Conservation (phyloP, 345 rosid species). For the Orychophragmus violaceus region DNA sequence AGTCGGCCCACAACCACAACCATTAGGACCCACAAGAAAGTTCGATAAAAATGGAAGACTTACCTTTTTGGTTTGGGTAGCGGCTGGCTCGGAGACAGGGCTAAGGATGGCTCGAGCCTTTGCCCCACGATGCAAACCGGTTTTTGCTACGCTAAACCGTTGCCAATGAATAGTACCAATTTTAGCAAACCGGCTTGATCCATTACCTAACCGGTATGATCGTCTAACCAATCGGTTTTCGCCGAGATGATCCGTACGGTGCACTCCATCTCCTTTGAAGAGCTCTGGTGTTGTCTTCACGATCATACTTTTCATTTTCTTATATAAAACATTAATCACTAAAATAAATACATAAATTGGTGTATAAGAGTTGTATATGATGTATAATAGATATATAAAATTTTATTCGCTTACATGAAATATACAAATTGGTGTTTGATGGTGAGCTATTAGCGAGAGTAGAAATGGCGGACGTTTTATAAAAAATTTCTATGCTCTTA, state of each 20-base stretch:
- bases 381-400: not conserved
- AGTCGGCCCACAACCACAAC: no score
- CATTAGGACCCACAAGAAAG: not conserved
- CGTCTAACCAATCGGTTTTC: constrained; percentile 13
- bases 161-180: constrained; percentile 10
- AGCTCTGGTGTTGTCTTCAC: constrained; percentile 27
- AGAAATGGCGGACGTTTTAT: constrained; percentile 13
- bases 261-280: constrained; percentile 26
- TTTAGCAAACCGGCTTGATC: constrained; percentile 14
- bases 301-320: constrained; percentile 34
- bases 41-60: not conserved
- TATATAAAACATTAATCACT: not conserved
- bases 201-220: constrained; percentile 12
- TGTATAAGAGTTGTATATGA: not conserved
- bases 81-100: constrained; percentile 26
- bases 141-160: constrained; percentile 12
- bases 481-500: not conserved
- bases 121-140: constrained; percentile 14
- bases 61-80: constrained; percentile 19
- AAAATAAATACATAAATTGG: not conserved
- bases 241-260: constrained; percentile 15
- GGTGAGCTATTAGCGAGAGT: constrained; percentile 6
- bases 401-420: no score
- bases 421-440: constrained; percentile 17
- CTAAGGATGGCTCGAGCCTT: constrained; percentile 29